Conservation (phyloP, 305 asterid species). For the Coffea humblotiana region DNA sequence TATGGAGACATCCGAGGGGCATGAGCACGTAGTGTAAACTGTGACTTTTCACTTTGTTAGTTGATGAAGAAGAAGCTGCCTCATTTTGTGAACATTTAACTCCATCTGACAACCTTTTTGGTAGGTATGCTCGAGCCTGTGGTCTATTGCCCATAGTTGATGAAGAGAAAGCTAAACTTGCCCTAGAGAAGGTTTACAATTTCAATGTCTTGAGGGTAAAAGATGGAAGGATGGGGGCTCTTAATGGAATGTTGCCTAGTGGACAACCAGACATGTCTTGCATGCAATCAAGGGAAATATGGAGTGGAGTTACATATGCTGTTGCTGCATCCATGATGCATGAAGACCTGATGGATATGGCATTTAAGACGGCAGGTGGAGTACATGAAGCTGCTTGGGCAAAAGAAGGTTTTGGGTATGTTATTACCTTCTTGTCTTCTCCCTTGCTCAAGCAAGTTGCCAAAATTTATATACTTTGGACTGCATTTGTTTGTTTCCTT, state of each 20-base stretch:
- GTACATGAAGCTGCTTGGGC: constrained; percentile 85
- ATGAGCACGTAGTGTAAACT: not conserved
- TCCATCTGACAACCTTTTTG: not conserved
- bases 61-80: not conserved
- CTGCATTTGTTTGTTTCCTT: not conserved
- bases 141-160: constrained; percentile 82
- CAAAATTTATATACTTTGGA: not conserved
- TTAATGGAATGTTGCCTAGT: constrained; percentile 85
- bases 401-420: constrained; percentile 76
- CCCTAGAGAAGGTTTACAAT: constrained; percentile 68
- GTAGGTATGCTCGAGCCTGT: constrained; percentile 94
- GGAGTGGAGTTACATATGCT: constrained; percentile 92
- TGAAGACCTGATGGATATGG: constrained; percentile 70
- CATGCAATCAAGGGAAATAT: constrained; percentile 91
- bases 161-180: constrained; percentile 68
- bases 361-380: constrained; percentile 84
- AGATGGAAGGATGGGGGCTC: constrained; percentile 81
- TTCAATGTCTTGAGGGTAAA: constrained; percentile 81
- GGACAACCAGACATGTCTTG: constrained; percentile 72
- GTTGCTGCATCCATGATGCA: constrained; percentile 93
- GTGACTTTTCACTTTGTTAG: not conserved
- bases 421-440: constrained; percentile 16
- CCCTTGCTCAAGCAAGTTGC: not conserved
- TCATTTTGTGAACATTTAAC: not conserved
- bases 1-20: not conserved